Evolutionary conservation across 2,329 filamentous ascomycete genomes (phyloP).

Genomic region (Atkinsonella hypoxylon): DNA sequence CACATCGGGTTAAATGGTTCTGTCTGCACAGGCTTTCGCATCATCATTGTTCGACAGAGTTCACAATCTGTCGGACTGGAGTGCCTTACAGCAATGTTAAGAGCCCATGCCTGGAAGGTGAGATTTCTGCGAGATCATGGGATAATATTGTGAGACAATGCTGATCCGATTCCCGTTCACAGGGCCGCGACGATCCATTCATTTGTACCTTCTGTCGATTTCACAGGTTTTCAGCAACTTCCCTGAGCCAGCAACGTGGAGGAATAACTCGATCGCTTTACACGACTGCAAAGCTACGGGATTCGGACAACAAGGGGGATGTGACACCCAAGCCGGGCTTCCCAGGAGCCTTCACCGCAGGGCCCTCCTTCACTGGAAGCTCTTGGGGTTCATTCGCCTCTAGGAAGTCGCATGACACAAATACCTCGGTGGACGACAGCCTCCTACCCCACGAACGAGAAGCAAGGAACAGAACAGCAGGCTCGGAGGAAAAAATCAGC

Average conservation of each 20-base stretch:
- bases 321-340: slow-evolving; percentile 13
- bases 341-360: slow-evolving; percentile 13
- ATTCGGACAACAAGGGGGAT: slow-evolving; percentile 11
- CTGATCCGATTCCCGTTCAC: background rate
- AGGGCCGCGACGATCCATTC: slow-evolving; percentile 27
- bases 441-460: slow-evolving; percentile 28
- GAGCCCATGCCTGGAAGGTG: slow-evolving; percentile 29
- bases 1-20: background rate
- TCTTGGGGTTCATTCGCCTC: slow-evolving; percentile 11
- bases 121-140: background rate
- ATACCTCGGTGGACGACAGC: slow-evolving; percentile 7
- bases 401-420: background rate
- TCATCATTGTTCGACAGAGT: background rate
- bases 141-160: slow-evolving; percentile 3
- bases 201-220: slow-evolving; percentile 29
- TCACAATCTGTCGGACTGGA: slow-evolving; percentile 1
- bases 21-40: slow-evolving; percentile 1
- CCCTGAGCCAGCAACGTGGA: slow-evolving; percentile 2
- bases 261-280: background rate
- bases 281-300: slow-evolving; percentile 7
- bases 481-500: background rate
- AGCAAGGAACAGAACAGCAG: slow-evolving; percentile 11
- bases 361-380: slow-evolving; percentile 9
- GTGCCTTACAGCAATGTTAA: slow-evolving; percentile 27
- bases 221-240: slow-evolving; percentile 13